A percentile compares a stretch with the other conserved stretches of the same genome.
Conservation (phyloP, 805 yeast species). For the Suhomyces emberorum region DNA sequence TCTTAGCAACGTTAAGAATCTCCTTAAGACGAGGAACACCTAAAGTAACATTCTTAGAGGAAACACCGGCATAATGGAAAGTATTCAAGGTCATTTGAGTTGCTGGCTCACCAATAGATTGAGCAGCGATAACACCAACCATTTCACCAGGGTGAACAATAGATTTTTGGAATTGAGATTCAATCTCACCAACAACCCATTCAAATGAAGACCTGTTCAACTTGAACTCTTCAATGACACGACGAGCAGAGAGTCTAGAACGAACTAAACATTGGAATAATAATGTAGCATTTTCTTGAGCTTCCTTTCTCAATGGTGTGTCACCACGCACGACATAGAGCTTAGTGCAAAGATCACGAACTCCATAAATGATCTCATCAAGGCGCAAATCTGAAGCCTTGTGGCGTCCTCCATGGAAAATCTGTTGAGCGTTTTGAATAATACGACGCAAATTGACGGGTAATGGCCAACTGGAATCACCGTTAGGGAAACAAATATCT, state of each 20-base stretch:
- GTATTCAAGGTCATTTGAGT: conserved; percentile 97
- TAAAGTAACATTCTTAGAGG: conserved; percentile 90
- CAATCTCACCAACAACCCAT: conserved; percentile 94
- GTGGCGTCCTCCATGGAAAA: conserved; percentile 87
- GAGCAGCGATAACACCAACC: conserved; percentile 98
- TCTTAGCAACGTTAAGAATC: conserved; percentile 96
- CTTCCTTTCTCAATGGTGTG: conserved; percentile 68
- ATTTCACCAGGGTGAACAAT: conserved; percentile 96
- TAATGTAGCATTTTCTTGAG: conserved; percentile 88
- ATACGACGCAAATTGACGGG: conserved; percentile 97
- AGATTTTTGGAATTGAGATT: conserved; percentile 87
- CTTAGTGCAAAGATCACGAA: conserved; percentile 62
- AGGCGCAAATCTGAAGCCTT: conserved; percentile 88
- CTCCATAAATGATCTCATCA: conserved; percentile 72
- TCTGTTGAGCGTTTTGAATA: conserved; percentile 94
- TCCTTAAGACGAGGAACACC: conserved; percentile 98
- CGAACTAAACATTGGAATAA: conserved; percentile 89
- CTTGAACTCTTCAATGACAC: conserved; percentile 88
- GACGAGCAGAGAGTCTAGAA: conserved; percentile 85
- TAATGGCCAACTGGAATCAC: conserved; percentile 95
- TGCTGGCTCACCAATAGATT: conserved; percentile 97
- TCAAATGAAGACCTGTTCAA: conserved; percentile 83
- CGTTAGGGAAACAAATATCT: conserved; percentile 77
- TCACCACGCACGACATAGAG: conserved; percentile 81
- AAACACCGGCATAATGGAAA: conserved; percentile 97